Evolutionary conservation across 768 basidiomycete genomes (phyloP).

Genomic region (Dacryopinax primogenitus): DNA sequence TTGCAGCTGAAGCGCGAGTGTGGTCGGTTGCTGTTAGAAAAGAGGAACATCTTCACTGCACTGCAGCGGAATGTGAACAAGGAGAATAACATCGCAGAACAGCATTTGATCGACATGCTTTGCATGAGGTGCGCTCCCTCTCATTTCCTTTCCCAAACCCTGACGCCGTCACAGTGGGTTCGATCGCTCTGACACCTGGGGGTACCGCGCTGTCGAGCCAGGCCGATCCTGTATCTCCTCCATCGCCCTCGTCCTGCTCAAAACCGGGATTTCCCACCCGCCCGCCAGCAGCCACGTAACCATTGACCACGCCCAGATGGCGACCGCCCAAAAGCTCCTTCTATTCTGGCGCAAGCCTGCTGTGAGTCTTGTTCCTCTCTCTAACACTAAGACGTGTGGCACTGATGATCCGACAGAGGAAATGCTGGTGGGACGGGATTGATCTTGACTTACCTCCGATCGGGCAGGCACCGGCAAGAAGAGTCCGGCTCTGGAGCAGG

Average conservation of each 20-base stretch:
- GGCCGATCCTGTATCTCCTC: conserved; percentile 95
- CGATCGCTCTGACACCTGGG: conserved; percentile 95
- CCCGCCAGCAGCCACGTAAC: conserved; percentile 46
- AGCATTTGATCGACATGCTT: conserved; percentile 98
- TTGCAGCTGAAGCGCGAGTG: conserved; percentile 73
- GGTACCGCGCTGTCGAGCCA: conserved; percentile 89
- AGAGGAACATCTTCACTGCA: conserved; percentile 90
- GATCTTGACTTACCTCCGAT: conserved; percentile 67
- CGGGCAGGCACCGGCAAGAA: conserved; percentile 37
- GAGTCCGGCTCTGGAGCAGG: conserved; percentile 88
- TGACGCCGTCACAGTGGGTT: conserved; percentile 55
- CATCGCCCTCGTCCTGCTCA: conserved; percentile 91
- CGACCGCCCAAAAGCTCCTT: conserved; percentile 90
- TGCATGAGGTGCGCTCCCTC: conserved; percentile 75
- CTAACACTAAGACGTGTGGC: conserved; percentile 10
- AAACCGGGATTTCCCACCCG: conserved; percentile 85
- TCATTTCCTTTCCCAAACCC: conserved; percentile 9
- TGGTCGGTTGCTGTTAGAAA: conserved; percentile 76
- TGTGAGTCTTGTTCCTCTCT: conserved; percentile 41
- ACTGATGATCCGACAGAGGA: conserved; percentile 46
- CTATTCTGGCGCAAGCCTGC: conserved; percentile 99
- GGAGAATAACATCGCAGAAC: conserved; percentile 97
- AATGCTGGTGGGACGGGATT: conserved; percentile 99
- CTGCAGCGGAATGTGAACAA: conserved; percentile 97
- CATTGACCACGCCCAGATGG: conserved; percentile 86